phyloP scores from a whole-genome alignment of 768 basidiomycete genomes.

The Suillus discolor region DNA sequence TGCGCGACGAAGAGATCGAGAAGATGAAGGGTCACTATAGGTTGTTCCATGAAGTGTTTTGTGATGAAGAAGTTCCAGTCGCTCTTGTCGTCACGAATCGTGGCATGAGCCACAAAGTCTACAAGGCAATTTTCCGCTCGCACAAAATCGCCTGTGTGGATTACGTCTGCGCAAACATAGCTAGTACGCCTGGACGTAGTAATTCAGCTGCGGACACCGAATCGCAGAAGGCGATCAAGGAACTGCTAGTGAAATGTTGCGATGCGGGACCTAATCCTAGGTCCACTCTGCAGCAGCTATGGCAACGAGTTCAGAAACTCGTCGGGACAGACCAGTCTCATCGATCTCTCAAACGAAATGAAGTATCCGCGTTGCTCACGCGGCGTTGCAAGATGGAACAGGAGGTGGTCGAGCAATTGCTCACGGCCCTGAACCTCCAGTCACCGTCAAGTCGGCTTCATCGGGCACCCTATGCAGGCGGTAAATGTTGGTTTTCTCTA shows the following conservation, averaged over 20 bases:
- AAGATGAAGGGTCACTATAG: conserved; percentile 35
- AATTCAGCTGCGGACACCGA: background rate
- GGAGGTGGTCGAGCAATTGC: background rate
- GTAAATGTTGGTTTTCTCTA: background rate
- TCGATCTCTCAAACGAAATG: background rate
- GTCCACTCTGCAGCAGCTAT: background rate
- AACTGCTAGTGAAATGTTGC: background rate
- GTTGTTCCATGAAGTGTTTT: conserved; percentile 41
- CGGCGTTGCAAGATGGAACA: background rate
- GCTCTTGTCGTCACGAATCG: conserved; percentile 43
- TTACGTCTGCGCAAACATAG: background rate
- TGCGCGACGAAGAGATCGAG: conserved; percentile 39
- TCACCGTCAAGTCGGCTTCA: background rate
- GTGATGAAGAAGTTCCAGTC: conserved; percentile 36
- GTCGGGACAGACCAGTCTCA: background rate
- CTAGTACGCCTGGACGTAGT: background rate
- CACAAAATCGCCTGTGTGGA: background rate
- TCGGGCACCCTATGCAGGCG: background rate
- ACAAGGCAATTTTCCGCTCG: background rate
- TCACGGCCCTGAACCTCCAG: background rate
- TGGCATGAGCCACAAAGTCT: conserved; percentile 11
- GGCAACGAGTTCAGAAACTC: background rate
- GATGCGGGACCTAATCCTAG: background rate
- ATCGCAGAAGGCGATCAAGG: background rate
- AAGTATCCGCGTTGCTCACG: background rate